Conservation (phyloP, 2,329 filamentous ascomycete species). For the Xylariales sp. region DNA sequence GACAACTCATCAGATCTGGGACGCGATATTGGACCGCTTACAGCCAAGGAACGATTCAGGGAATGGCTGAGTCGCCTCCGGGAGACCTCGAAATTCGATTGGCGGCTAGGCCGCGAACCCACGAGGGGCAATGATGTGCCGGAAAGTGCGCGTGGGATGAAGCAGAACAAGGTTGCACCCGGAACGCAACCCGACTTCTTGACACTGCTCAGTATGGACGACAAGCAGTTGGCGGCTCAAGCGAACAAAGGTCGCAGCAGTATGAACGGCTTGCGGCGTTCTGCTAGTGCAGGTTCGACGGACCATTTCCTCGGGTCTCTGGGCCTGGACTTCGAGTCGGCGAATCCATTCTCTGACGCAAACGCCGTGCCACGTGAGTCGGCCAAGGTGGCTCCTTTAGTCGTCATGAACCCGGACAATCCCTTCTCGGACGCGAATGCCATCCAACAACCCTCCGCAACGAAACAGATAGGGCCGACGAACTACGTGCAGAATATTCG, state of each 20-base stretch:
- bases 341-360: slow-evolving; percentile 45
- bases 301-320: slow-evolving; percentile 37
- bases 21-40: slow-evolving; percentile 17
- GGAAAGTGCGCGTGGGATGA: slow-evolving; percentile 20
- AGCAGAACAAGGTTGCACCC: slow-evolving; percentile 15
- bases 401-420: slow-evolving; percentile 28
- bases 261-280: slow-evolving; percentile 19
- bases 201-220: slow-evolving; percentile 38
- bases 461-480: slow-evolving; percentile 24
- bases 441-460: slow-evolving; percentile 23
- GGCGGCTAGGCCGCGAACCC: slow-evolving; percentile 12
- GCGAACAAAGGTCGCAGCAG: slow-evolving; percentile 10
- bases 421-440: slow-evolving; percentile 48
- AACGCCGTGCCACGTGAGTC: slow-evolving; percentile 36
- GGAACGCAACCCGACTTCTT: slow-evolving; percentile 38
- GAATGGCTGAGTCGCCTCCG: slow-evolving; percentile 43
- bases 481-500: slow-evolving; percentile 44
- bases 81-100: too few relatives aligned
- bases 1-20: slow-evolving; percentile 27
- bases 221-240: slow-evolving; percentile 29
- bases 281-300: slow-evolving; percentile 28
- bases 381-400: slow-evolving; percentile 33
- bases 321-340: slow-evolving; percentile 30
- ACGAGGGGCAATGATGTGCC: slow-evolving; percentile 20
- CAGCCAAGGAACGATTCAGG: slow-evolving; percentile 33